A percentile compares a stretch with the other conserved stretches of the same genome.
Evolutionary conservation across 2,329 filamentous ascomycete species (phyloP).

Genomic region (Cordyceps farinosa): DNA sequence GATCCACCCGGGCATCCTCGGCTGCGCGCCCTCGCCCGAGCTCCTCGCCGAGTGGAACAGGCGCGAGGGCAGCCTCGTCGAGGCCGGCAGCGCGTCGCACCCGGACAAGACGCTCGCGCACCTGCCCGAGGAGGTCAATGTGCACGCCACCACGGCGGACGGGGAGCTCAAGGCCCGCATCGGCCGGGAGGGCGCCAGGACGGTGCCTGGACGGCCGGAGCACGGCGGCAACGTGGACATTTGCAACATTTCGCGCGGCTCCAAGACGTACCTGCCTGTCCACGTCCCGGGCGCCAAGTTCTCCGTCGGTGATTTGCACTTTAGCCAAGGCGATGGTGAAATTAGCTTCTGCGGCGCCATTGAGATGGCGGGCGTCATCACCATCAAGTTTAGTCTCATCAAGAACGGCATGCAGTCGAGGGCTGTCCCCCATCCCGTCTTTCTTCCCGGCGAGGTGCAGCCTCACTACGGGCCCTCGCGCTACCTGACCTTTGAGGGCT

Average conservation of each 20-base stretch:
- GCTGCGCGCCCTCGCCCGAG: constrained; percentile 77
- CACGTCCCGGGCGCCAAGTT: constrained; percentile 87
- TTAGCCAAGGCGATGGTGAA: constrained; percentile 84
- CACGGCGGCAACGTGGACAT: constrained; percentile 92
- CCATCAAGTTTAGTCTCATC: constrained; percentile 84
- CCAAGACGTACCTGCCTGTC: constrained; percentile 82
- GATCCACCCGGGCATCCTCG: constrained; percentile 88
- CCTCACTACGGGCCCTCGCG: constrained; percentile 78
- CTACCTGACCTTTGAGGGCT: constrained; percentile 84
- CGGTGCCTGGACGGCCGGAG: constrained; percentile 79
- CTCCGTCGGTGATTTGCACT: constrained; percentile 83
- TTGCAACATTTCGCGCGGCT: constrained; percentile 76
- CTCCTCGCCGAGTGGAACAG: constrained; percentile 79
- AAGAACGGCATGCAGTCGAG: constrained; percentile 73
- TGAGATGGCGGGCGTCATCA: constrained; percentile 90
- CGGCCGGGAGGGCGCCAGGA: constrained; percentile 74
- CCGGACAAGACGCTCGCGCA: constrained; percentile 69
- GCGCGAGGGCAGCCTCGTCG: constrained; percentile 77
- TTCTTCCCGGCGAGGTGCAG: constrained; percentile 81
- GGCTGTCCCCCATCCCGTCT: constrained; percentile 78
- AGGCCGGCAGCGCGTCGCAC: constrained; percentile 48
- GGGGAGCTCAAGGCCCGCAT: constrained; percentile 61
- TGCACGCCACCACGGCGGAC: constrained; percentile 66
- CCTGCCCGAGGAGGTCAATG: constrained; percentile 67
- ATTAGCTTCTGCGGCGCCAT: constrained; percentile 88